Evolutionary conservation across 2,329 filamentous ascomycete species (phyloP).

Genomic region (Sarocladium strictum): DNA sequence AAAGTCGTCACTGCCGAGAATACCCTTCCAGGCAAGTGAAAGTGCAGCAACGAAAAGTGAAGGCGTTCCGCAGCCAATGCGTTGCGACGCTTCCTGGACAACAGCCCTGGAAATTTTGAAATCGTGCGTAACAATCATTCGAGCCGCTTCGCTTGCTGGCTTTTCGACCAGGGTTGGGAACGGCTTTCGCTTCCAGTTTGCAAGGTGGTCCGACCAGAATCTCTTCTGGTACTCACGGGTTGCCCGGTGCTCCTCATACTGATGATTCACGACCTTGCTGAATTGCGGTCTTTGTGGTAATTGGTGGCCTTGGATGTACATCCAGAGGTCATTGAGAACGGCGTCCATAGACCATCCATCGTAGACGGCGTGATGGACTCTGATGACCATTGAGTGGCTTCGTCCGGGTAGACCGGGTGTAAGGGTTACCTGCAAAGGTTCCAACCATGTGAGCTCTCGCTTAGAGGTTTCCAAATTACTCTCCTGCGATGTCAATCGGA

Average conservation of each 20-base stretch:
- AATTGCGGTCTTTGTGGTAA: conserved; percentile 50
- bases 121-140: conserved; percentile 4
- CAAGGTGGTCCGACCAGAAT: conserved; percentile 67
- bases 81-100: conserved; percentile 23
- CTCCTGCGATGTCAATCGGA: not conserved
- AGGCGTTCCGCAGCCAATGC: conserved; percentile 53
- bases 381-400: conserved; percentile 33
- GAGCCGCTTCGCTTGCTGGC: conserved; percentile 16
- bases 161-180: conserved; percentile 45
- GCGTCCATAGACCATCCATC: conserved; percentile 92
- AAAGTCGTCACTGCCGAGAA: conserved; percentile 61
- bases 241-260: not conserved
- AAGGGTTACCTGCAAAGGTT: not conserved
- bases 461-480: not conserved
- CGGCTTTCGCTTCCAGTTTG: conserved; percentile 44
- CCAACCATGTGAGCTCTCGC: not conserved
- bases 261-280: conserved; percentile 39
- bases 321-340: conserved; percentile 59
- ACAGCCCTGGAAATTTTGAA: conserved; percentile 23
- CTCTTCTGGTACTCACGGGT: conserved; percentile 14
- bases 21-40: conserved; percentile 56
- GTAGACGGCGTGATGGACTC: conserved; percentile 79
- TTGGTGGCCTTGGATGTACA: conserved; percentile 31
- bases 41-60: conserved; percentile 71
- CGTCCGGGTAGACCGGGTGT: not conserved